Base-by-base conservation (phyloP, 345 rosid species). In the Eucalyptus victrix region DNA sequence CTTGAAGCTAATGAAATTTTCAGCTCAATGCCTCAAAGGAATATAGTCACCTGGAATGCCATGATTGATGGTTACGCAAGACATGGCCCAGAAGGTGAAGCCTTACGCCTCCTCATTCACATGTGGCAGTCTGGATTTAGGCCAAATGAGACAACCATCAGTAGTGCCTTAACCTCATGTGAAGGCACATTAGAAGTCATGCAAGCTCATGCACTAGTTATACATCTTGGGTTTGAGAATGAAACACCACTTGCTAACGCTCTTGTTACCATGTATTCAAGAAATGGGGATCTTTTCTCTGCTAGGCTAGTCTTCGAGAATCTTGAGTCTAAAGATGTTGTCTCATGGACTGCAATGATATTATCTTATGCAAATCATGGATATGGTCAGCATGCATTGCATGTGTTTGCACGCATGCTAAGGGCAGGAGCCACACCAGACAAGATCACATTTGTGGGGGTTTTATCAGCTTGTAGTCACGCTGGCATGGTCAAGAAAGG, bases 321-420 rank as follows among this genome's bases (percentile, higher is more conserved):
- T 80, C 91, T 91, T 9, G 67, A 91, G 90, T 49, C 86, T 23
- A 93, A 92, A 91, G 95, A 93, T 81, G 85, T 89, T 9, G 92
- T 91, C 40, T 91, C 94, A 3, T 91, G 94, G 92, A 92, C 92
- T 86, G 89, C 94, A 12, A 93, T 91, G 94, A 89, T 92, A 88
- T 91, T 93, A 88, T 91, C 93, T 44, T 93, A 92, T 87, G 91
- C 95, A 54, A 91, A 90, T 88, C 94, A 93, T 54, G 95, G 95
- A 42, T 87, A 32, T 23, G 91, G 91, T 86, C 53, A 54, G 40
- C 91, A 90, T n/a, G 92, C 93, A 62, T 90, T 92, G 45, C 88
- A 87, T 44, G 88, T 88, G 37, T 92, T 93, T 88, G 92, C 91
- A 47, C 90, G 87, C 17, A 90, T 93, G 92, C 90, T 93, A 18